Conservation (phyloP, 441 rosid genomes). For the Melastoma candidum region DNA sequence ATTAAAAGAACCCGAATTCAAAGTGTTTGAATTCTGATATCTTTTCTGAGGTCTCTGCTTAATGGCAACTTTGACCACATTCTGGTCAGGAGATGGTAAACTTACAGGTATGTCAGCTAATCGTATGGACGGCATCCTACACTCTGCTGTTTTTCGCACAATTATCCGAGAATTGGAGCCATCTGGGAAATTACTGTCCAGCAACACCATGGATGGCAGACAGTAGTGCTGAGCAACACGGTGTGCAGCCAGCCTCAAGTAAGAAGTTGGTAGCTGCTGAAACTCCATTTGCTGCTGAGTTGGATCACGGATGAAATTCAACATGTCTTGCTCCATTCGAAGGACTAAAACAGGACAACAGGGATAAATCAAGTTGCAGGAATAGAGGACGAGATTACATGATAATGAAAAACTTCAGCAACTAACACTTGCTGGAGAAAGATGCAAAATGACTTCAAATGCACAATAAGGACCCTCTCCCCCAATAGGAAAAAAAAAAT, state of each 20-base stretch:
- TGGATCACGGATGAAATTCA: conserved; percentile 58
- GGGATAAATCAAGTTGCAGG: neutral
- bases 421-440: too few species aligned
- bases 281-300: conserved; percentile 61
- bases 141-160: conserved; percentile 57
- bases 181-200: conserved; percentile 55
- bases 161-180: conserved; percentile 62
- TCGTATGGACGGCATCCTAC: conserved; percentile 48
- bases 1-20: conserved; percentile 38
- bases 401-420: too few species aligned
- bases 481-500: too few species aligned
- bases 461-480: too few species aligned
- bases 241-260: conserved; percentile 75
- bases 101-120: conserved; percentile 65
- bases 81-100: conserved; percentile 49
- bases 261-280: conserved; percentile 77
- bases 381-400: neutral
- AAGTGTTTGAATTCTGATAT: conserved; percentile 24
- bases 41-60: conserved; percentile 67
- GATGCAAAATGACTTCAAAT: too few species aligned
- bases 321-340: conserved; percentile 78
- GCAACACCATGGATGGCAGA: conserved; percentile 70
- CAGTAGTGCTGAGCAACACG: conserved; percentile 84
- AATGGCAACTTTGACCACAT: conserved; percentile 54
- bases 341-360: conserved; percentile 23